Evolutionary conservation across 228 moss, liverwort and hornwort genomes (phyloP).

Genomic region (Sphagnum fallax): DNA sequence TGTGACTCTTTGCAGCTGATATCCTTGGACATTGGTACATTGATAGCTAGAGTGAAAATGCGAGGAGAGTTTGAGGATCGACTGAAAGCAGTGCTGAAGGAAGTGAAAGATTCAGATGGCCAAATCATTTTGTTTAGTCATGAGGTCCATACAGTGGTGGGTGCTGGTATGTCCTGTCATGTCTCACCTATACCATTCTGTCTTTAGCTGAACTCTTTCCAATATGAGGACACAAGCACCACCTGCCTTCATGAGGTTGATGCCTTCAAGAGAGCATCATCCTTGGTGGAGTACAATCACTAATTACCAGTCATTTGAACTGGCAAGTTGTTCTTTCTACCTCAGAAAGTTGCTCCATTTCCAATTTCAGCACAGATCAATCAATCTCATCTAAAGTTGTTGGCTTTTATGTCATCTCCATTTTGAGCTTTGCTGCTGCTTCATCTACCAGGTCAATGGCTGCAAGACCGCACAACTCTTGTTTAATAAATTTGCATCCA

Average conservation of each 20-base stretch:
- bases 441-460: conserved; percentile 94
- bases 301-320: no score
- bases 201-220: no score
- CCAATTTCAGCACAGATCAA: conserved; percentile 73
- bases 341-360: conserved; percentile 83
- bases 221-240: no score
- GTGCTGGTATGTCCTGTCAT: conserved; percentile 20
- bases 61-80: conserved; percentile 52
- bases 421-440: conserved; percentile 93
- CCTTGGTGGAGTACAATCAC: no score
- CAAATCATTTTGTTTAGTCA: conserved; percentile 47
- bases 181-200: no score
- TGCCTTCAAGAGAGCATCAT: neutral
- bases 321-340: no score
- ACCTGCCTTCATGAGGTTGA: no score
- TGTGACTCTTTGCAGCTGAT: no score
- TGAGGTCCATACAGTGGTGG: conserved; percentile 49
- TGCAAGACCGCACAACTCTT: conserved; percentile 14
- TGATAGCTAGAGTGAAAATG: conserved; percentile 47
- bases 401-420: conserved; percentile 96
- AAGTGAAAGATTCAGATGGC: conserved; percentile 40
- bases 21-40: conserved; percentile 39
- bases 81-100: conserved; percentile 39
- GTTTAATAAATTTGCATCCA: neutral
- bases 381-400: conserved; percentile 90